A percentile compares a stretch with the other conserved stretches of the same genome.
These are phyloP conservation scores for Pichia sp. DNA, from an alignment of 1,139 yeast genomes.

Conservation along the genomic window DNA sequence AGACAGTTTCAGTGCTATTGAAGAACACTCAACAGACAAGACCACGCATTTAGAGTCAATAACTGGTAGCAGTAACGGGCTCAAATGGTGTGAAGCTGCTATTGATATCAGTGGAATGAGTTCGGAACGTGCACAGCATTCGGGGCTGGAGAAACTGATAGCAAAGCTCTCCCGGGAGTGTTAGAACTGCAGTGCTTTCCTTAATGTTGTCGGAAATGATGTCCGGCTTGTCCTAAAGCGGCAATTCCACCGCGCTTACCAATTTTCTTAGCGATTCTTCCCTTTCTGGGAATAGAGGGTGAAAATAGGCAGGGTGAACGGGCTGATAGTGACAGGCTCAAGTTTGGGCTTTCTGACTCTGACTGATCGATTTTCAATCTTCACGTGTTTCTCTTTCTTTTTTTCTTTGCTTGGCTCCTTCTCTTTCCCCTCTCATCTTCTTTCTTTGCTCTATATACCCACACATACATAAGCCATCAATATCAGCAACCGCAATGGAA, in stretches of 20 bases:
- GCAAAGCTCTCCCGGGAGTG: background rate
- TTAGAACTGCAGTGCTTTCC: no score
- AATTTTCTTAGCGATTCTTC: no score
- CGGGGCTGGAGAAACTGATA: slow-evolving; percentile 1
- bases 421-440: background rate
- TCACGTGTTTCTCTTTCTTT: background rate
- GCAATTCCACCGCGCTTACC: background rate
- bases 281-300: background rate
- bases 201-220: no score
- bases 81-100: slow-evolving; percentile 8
- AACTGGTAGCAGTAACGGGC: background rate
- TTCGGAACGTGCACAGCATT: background rate
- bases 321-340: no score
- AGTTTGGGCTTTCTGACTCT: no score
- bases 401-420: background rate
- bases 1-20: background rate
- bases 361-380: no score
- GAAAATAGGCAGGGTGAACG: slow-evolving; percentile 2
- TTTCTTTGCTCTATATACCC: no score
- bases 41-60: background rate
- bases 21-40: background rate
- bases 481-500: slow-evolving; percentile 36
- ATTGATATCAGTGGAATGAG: background rate
- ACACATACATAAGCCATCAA: no score
- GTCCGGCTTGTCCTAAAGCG: no score